Conservation (phyloP, 2,329 filamentous ascomycete genomes). For the Stagonosporopsis chrysanthemi region DNA sequence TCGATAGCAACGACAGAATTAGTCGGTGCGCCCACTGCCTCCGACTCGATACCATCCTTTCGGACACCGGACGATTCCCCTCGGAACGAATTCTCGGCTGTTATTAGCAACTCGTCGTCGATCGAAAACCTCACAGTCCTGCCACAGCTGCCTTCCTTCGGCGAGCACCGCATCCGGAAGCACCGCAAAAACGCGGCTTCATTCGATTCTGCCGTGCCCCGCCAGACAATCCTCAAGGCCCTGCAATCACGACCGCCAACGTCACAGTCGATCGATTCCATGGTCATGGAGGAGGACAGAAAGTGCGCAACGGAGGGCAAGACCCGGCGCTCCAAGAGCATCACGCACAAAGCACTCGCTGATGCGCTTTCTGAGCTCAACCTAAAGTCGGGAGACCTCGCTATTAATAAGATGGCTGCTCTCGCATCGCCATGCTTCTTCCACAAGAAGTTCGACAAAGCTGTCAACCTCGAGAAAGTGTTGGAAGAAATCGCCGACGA, state of each 20-base stretch:
- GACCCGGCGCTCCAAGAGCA: constrained; percentile 38
- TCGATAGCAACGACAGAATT: constrained; percentile 37
- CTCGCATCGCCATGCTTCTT: constrained; percentile 96
- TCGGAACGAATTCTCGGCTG: constrained; percentile 29
- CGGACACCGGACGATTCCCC: constrained; percentile 37
- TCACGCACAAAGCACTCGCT: constrained; percentile 65
- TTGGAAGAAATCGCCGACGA: constrained; percentile 91
- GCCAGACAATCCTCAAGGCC: constrained; percentile 84
- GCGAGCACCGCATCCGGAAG: constrained; percentile 47
- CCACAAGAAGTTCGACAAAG: constrained; percentile 95
- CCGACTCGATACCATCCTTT: constrained; percentile 26
- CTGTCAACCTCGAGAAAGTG: constrained; percentile 92
- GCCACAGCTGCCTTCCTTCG: constrained; percentile 46
- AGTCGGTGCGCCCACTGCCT: constrained; percentile 39
- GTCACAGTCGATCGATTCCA: constrained; percentile 68
- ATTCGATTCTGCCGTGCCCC: constrained; percentile 70
- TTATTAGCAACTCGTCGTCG: constrained; percentile 42
- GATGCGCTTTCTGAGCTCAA: constrained; percentile 63
- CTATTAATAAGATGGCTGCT: constrained; percentile 63
- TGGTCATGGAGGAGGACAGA: constrained; percentile 58
- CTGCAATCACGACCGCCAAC: constrained; percentile 68
- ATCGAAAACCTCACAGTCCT: constrained; percentile 47
- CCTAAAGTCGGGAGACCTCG: constrained; percentile 52
- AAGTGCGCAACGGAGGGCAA: constrained; percentile 45
- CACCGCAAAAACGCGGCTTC: constrained; percentile 57